Evolutionary conservation across 1,284 basidiomycete genomes (phyloP), one percentile per base, ranked within the genome.

Genomic region (Sporisorium reilianum): DNA sequence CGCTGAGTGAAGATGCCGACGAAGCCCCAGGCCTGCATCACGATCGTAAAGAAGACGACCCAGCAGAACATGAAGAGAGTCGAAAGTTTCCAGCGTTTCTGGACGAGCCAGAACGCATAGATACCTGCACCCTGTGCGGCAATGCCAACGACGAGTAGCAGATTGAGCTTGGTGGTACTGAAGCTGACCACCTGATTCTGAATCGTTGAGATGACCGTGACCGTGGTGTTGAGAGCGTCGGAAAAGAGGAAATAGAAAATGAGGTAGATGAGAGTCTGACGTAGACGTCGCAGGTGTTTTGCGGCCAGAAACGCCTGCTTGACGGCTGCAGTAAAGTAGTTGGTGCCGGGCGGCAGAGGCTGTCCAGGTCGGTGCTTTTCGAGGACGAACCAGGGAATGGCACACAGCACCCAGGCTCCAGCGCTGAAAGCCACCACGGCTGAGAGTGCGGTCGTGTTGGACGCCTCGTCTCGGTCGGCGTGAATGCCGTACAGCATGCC

Each of bases 1-100:
- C 87, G 90, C 9, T 86, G 78, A 0, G 92, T 93, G 89, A 92
- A 93, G 64, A 94, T 90, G 1, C 93, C 93, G 52, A 94, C 88
- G 89, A 93, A 91, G 20, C 93, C 93, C 93, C 93, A 94, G 2
- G 92, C 86, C 0, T 92, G 91, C 51, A 94, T 92, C 30, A 93
- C 53, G 45, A 93, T 88, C 5, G 91, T 92, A 11, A 91, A 89
- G 1, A 91, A 87, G 77, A 92, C 92, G 7, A 92, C 93, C 1
- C 92, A 88, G 20, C 90, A 85, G 79, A 94, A 93, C 91, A 63
- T 64, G 53, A 10, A 52, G 25, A 61, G 34, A 12, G 92, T 94
- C 18, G 89, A 87, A 51, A 94, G 89, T 84, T 91, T 90, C 87
- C 88, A 92, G 66, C 90, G 89, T 58, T 86, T 88, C 85, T 95